These are phyloP conservation scores for Fraxinus anomala DNA, from an alignment of 257 asterid genomes.

Conservation along the genomic window DNA sequence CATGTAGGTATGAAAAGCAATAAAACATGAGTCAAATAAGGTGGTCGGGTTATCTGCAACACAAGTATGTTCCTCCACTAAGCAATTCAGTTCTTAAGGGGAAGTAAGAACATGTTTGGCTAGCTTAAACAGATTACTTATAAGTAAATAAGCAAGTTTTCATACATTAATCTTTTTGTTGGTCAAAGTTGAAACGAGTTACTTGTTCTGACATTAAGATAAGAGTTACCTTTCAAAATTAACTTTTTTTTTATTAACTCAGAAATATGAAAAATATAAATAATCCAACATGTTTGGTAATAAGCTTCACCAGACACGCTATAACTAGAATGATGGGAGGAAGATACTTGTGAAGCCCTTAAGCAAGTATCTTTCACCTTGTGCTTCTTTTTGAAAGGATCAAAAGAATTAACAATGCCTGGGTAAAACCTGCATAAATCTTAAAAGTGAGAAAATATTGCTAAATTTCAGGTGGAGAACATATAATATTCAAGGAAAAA, in stretches of 20 bases:
- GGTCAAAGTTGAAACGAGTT: not conserved
- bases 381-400: slow-evolving; percentile 51
- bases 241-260: not conserved
- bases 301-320: not conserved
- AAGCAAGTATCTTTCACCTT: slow-evolving; percentile 33
- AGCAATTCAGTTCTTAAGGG: not conserved
- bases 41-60: slow-evolving; percentile 1
- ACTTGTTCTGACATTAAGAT: not conserved
- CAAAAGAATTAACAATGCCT: slow-evolving; percentile 48
- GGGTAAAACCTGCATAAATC: slow-evolving; percentile 52
- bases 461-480: slow-evolving; percentile 6
- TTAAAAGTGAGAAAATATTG: slow-evolving; percentile 21
- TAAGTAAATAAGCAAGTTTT: not conserved
- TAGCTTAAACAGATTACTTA: not conserved
- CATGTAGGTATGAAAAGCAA: slow-evolving; percentile 7
- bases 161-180: not conserved
- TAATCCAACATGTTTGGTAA: not conserved
- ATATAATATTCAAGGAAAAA: too few species aligned
- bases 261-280: not conserved
- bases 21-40: not conserved
- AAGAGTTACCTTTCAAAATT: not conserved
- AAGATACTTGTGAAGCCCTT: not conserved
- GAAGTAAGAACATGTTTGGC: not conserved
- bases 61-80: not conserved
- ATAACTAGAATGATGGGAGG: not conserved